Conservation (phyloP, 2,329 filamentous ascomycete genomes). For the Lanzia echinophila region DNA sequence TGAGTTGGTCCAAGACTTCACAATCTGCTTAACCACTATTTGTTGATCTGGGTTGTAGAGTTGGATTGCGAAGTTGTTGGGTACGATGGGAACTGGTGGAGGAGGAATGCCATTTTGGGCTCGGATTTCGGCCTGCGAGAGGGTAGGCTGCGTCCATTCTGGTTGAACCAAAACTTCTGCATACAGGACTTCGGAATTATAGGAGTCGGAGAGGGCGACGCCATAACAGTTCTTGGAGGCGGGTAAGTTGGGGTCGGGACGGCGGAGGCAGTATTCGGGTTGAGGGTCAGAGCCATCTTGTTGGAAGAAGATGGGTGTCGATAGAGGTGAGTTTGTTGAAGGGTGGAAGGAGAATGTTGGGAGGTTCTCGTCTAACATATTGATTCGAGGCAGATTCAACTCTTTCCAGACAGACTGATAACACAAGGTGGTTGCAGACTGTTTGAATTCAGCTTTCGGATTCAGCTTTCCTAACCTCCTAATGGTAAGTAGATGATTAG, state of each 20-base stretch:
- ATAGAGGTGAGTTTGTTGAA: slow-evolving; percentile 45
- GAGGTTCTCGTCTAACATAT: slow-evolving; percentile 91
- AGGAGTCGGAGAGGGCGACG: slow-evolving; percentile 75
- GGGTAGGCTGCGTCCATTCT: slow-evolving; percentile 75
- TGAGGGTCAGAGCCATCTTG: slow-evolving; percentile 75
- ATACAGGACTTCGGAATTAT: slow-evolving; percentile 73
- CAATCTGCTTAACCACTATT: slow-evolving; percentile 61
- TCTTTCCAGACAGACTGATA: not conserved
- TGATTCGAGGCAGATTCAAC: not conserved
- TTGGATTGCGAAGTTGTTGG: slow-evolving; percentile 73
- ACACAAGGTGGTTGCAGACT: not conserved
- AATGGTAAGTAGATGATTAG: too few species aligned
- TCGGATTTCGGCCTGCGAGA: slow-evolving; percentile 75
- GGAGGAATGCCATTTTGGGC: slow-evolving; percentile 58
- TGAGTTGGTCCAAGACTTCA: slow-evolving; percentile 72
- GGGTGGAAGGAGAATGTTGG: slow-evolving; percentile 57
- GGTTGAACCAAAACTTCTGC: slow-evolving; percentile 80
- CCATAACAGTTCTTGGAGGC: slow-evolving; percentile 78
- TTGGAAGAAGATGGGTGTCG: slow-evolving; percentile 49
- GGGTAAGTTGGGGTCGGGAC: slow-evolving; percentile 63
- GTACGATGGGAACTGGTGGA: slow-evolving; percentile 64
- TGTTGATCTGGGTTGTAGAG: slow-evolving; percentile 93
- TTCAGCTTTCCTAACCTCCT: too few species aligned
- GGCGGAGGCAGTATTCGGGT: slow-evolving; percentile 73
- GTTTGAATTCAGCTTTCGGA: too few species aligned